Evolutionary conservation across 116 monocot species (phyloP).

Genomic region (Posidonia oceanica): DNA sequence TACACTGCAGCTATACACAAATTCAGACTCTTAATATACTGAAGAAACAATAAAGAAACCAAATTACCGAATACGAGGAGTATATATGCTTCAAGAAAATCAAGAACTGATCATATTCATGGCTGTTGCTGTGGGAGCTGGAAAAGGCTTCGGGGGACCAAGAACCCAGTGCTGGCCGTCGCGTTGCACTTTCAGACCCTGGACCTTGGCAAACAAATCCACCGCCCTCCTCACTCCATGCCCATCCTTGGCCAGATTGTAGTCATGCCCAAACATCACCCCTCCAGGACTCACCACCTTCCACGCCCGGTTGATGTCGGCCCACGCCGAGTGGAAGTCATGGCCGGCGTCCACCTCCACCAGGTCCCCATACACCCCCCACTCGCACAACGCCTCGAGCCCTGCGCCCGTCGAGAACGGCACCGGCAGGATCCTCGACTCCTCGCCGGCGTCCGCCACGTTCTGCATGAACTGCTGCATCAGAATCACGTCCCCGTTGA

Average conservation of each 20-base stretch:
- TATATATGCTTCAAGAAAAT: too few relatives aligned
- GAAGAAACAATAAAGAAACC: too few relatives aligned
- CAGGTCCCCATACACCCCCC: constrained; percentile 43
- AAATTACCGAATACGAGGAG: too few relatives aligned
- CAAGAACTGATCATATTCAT: too few relatives aligned
- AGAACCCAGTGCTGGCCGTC: constrained; percentile 17
- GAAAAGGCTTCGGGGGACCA: not conserved
- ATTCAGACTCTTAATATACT: too few relatives aligned
- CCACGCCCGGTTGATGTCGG: constrained; percentile 47
- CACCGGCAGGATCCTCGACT: constrained; percentile 22
- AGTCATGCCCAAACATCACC: constrained; percentile 68
- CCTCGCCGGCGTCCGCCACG: constrained; percentile 20
- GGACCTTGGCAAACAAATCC: constrained; percentile 32
- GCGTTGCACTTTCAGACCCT: constrained; percentile 5
- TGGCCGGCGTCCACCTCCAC: constrained; percentile 52
- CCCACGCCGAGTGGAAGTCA: constrained; percentile 43
- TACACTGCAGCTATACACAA: too few relatives aligned
- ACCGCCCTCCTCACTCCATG: constrained; percentile 61
- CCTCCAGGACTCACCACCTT: constrained; percentile 54
- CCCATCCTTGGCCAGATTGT: constrained; percentile 28
- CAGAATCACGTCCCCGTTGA: constrained; percentile 18
- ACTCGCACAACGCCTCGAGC: constrained; percentile 30
- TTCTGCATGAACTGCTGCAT: constrained; percentile 24
- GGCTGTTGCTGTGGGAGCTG: too few relatives aligned
- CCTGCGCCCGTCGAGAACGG: constrained; percentile 35